phyloP scores from a whole-genome alignment of 805 yeast genomes.

The Candida krabiensis region DNA sequence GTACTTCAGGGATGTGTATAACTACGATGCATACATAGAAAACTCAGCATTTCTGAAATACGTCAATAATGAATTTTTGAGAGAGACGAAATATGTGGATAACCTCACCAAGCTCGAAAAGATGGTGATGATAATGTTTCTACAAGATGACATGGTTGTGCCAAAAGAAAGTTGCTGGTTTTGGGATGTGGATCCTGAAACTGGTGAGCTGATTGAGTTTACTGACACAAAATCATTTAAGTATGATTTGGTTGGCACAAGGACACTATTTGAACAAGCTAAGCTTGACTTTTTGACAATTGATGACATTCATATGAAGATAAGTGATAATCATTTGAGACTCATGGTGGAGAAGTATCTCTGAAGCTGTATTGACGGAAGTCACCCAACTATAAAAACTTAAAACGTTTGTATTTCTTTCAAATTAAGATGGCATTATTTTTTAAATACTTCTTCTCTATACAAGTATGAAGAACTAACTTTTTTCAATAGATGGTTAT shows the following conservation, averaged over 20 bases:
- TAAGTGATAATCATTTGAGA: conserved; percentile 51
- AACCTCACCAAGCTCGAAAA: conserved; percentile 47
- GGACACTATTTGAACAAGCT: conserved; percentile 40
- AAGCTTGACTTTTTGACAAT: conserved; percentile 50
- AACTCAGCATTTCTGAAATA: conserved; percentile 62
- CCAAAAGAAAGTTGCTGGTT: conserved; percentile 77
- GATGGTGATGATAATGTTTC: conserved; percentile 60
- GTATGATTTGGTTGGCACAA: conserved; percentile 63
- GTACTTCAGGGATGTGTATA: conserved; percentile 60
- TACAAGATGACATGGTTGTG: conserved; percentile 62
- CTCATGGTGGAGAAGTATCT: conserved; percentile 45
- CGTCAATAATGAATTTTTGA: conserved; percentile 59
- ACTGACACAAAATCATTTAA: conserved; percentile 48
- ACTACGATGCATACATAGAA: conserved; percentile 53
- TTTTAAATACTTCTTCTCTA: no score
- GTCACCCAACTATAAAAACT: no score
- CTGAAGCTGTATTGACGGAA: no score
- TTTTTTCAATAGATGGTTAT: no score
- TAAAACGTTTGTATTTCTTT: no score
- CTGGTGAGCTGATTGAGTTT: conserved; percentile 46
- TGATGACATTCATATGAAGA: conserved; percentile 64
- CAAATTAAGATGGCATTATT: no score
- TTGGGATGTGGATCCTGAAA: conserved; percentile 46
- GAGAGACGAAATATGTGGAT: conserved; percentile 35
- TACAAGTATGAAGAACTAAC: no score